A percentile compares a stretch with the other conserved stretches of the same genome.
phyloP scores from a whole-genome alignment of 768 basidiomycete species.

The Cubamyces sp. region DNA sequence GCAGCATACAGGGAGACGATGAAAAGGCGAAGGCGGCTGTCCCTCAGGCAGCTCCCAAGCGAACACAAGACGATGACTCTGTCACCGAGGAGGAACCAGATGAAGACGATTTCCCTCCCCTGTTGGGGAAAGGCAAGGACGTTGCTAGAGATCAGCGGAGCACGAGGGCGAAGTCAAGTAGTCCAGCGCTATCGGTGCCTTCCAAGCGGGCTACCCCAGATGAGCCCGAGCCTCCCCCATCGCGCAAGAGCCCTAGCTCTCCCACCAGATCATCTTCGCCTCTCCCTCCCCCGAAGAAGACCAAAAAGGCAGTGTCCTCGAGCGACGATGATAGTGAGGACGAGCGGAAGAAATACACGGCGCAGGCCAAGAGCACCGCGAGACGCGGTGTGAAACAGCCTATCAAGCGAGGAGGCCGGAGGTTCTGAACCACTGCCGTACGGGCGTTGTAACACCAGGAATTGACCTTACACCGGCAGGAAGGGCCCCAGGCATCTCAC shows the following conservation, averaged over 20 bases:
- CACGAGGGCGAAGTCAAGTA: not conserved
- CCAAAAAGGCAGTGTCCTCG: constrained; percentile 41
- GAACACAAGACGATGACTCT: constrained; percentile 42
- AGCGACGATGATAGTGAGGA: constrained; percentile 64
- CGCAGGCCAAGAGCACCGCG: constrained; percentile 44
- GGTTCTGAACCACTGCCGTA: constrained; percentile 52
- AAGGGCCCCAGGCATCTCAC: constrained; percentile 2
- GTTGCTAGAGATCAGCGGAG: constrained; percentile 4
- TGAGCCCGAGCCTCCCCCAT: constrained; percentile 5
- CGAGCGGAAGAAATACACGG: constrained; percentile 48
- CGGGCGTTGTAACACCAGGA: not conserved
- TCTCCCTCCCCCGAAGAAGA: constrained; percentile 46
- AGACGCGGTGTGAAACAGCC: constrained; percentile 70
- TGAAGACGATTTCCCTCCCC: constrained; percentile 21
- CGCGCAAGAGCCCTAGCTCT: constrained; percentile 10
- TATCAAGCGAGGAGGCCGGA: constrained; percentile 73
- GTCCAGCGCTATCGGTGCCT: constrained; percentile 15
- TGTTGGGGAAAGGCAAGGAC: constrained; percentile 12
- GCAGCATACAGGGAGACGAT: not conserved
- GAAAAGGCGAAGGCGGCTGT: not conserved
- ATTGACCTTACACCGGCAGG: constrained; percentile 11
- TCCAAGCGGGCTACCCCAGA: constrained; percentile 20
- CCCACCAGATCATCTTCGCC: constrained; percentile 44
- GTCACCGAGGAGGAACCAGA: constrained; percentile 42
- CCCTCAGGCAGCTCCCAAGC: not conserved